Conservation (phyloP, 1,284 basidiomycete species). For the Meira nashicola region DNA sequence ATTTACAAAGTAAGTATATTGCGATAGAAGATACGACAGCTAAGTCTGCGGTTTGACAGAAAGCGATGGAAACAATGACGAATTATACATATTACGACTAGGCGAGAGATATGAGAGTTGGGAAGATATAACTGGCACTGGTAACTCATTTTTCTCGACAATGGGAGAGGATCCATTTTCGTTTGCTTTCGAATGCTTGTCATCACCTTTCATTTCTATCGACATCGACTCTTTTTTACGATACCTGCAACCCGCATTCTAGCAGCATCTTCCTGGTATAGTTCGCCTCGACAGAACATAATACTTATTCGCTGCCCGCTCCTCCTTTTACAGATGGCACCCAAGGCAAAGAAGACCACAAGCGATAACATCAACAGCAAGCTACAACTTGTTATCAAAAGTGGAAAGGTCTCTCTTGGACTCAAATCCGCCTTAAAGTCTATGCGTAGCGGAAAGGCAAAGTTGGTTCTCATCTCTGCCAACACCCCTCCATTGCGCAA, state of each 20-base stretch:
- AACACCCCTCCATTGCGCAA: conserved; percentile 99
- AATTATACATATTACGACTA: too few relatives aligned
- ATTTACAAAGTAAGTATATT: too few relatives aligned
- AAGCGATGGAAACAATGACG: too few relatives aligned
- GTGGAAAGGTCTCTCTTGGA: conserved; percentile 56
- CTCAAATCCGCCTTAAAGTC: conserved; percentile 81
- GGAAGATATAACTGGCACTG: too few relatives aligned
- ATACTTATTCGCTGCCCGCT: conserved; percentile 19
- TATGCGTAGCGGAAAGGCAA: conserved; percentile 97
- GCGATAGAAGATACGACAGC: too few relatives aligned
- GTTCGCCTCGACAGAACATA: conserved; percentile 15
- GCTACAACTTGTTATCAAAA: conserved; percentile 97
- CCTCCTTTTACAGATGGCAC: conserved; percentile 56
- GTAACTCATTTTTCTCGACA: too few relatives aligned
- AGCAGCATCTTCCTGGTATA: too few relatives aligned
- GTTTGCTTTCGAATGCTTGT: too few relatives aligned
- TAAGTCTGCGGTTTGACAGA: too few relatives aligned
- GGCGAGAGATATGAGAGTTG: too few relatives aligned
- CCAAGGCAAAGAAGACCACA: conserved; percentile 72
- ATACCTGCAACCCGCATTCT: background rate
- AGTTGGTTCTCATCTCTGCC: conserved; percentile 96
- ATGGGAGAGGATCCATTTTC: too few relatives aligned
- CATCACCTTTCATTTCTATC: too few relatives aligned
- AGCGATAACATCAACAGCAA: conserved; percentile 87
- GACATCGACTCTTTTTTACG: background rate